Percentiles rank a stretch among this genome's conserved stretches.
These are phyloP conservation scores for Polysphondylium violaceum DNA, from an alignment of 78 protist genomes.

Conservation along the genomic window DNA sequence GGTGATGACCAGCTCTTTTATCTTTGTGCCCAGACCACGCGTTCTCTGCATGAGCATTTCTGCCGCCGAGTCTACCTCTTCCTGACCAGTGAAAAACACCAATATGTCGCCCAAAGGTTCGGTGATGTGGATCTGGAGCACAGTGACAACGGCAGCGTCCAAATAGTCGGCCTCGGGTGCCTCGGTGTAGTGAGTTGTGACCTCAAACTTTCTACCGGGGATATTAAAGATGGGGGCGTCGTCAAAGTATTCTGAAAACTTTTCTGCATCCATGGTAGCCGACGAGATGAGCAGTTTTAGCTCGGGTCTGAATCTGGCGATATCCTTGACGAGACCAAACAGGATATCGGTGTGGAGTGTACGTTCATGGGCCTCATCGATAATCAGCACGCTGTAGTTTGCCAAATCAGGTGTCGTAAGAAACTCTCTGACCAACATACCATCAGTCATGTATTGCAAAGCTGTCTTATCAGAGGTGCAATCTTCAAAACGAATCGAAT, in stretches of 20 bases:
- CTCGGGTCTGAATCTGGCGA: constrained; percentile 93
- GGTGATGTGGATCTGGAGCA: constrained; percentile 97
- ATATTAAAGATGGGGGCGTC: constrained; percentile 91
- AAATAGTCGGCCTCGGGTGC: constrained; percentile 98
- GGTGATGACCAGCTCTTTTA: constrained; percentile 91
- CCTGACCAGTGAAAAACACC: constrained; percentile 98
- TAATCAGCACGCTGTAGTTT: constrained; percentile 93
- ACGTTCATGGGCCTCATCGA: constrained; percentile 99
- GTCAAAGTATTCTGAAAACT: constrained; percentile 96
- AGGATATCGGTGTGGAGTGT: constrained; percentile 99
- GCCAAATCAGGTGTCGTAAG: constrained; percentile 92
- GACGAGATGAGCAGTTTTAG: constrained; percentile 91
- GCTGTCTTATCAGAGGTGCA: constrained; percentile 89
- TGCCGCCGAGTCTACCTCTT: constrained; percentile 91
- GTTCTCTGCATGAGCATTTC: constrained; percentile 89
- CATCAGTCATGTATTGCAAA: constrained; percentile 98
- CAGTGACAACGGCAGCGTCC: constrained; percentile 96
- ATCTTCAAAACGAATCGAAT: constrained; percentile 97
- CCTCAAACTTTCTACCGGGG: constrained; percentile 91
- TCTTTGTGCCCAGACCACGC: constrained; percentile 90
- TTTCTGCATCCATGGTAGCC: constrained; percentile 98
- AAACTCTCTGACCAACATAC: constrained; percentile 98
- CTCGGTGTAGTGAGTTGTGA: constrained; percentile 91
- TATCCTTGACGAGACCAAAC: constrained; percentile 94
- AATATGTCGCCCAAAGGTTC: constrained; percentile 96